Conservation (phyloP, 352 stramenopile genomes). For the Elongisporangium anandrum region DNA sequence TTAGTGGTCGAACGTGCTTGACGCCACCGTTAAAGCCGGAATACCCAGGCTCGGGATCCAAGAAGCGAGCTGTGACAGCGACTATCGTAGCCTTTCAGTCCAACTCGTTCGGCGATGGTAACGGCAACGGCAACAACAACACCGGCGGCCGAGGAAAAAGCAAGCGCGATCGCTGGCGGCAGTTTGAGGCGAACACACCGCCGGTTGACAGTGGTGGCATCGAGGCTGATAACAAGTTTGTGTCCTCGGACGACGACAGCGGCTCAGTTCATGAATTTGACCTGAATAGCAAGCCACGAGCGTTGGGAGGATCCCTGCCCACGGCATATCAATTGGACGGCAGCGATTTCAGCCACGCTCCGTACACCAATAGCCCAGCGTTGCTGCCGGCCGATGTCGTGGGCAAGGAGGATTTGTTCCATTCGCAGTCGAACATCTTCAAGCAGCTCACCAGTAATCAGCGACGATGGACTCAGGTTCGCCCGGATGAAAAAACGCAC, state of each 20-base stretch:
- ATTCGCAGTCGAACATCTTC: slow-evolving; percentile 68
- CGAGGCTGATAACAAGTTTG: slow-evolving; percentile 22
- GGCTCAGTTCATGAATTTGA: slow-evolving; percentile 11
- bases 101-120: slow-evolving; percentile 23
- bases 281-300: slow-evolving; percentile 14
- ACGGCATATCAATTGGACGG: slow-evolving; percentile 55
- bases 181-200: slow-evolving; percentile 36
- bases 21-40: slow-evolving; percentile 44
- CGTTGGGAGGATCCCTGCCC: slow-evolving; percentile 53
- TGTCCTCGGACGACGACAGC: slow-evolving; percentile 28
- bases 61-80: slow-evolving; percentile 29
- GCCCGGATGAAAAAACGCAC: slow-evolving; percentile 42
- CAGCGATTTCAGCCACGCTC: slow-evolving; percentile 29
- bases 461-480: slow-evolving; percentile 95
- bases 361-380: slow-evolving; percentile 56
- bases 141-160: slow-evolving; percentile 13
- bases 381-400: slow-evolving; percentile 36
- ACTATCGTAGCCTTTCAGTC: slow-evolving; percentile 28
- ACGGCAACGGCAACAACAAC: slow-evolving; percentile 19
- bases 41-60: slow-evolving; percentile 30
- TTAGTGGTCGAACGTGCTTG: slow-evolving; percentile 32
- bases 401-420: slow-evolving; percentile 68
- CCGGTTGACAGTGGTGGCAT: slow-evolving; percentile 9
- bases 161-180: slow-evolving; percentile 25
- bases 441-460: slow-evolving; percentile 91